These are phyloP conservation scores for Saccharum hybrid DNA, from an alignment of 202 grass and related monocot species.

Conservation along the genomic window DNA sequence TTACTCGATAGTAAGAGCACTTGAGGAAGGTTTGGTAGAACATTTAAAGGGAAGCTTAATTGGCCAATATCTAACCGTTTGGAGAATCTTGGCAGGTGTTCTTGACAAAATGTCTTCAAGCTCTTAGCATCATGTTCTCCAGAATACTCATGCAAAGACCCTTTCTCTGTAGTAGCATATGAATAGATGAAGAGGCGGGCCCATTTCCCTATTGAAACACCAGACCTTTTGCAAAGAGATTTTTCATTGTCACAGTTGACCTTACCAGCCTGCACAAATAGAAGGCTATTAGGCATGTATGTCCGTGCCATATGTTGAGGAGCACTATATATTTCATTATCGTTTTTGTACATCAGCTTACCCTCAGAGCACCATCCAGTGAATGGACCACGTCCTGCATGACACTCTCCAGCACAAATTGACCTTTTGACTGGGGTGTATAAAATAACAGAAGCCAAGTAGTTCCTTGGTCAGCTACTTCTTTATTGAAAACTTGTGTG, in stretches of 20 bases:
- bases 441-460: constrained; percentile 94
- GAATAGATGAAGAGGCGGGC: constrained; percentile 86
- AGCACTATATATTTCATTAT: not conserved
- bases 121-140: constrained; percentile 73
- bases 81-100: constrained; percentile 91
- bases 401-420: constrained; percentile 63
- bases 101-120: constrained; percentile 87
- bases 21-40: constrained; percentile 67
- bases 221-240: constrained; percentile 68
- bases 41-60: constrained; percentile 62
- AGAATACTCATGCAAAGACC: constrained; percentile 87
- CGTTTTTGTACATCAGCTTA: constrained; percentile 32
- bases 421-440: constrained; percentile 57
- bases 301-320: not conserved
- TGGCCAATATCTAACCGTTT: constrained; percentile 66
- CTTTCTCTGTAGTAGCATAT: constrained; percentile 64
- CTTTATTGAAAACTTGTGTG: constrained; percentile 77
- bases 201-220: constrained; percentile 59
- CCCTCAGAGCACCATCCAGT: constrained; percentile 77
- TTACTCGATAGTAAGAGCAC: constrained; percentile 80
- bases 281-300: constrained; percentile 2
- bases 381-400: constrained; percentile 68
- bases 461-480: constrained; percentile 76
- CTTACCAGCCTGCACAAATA: constrained; percentile 78
- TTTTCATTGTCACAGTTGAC: constrained; percentile 79